A percentile compares a stretch with the other conserved stretches of the same genome.
These are phyloP conservation scores for Eruca vesicaria DNA, from an alignment of 441 rosid genomes.

Conservation along the genomic window DNA sequence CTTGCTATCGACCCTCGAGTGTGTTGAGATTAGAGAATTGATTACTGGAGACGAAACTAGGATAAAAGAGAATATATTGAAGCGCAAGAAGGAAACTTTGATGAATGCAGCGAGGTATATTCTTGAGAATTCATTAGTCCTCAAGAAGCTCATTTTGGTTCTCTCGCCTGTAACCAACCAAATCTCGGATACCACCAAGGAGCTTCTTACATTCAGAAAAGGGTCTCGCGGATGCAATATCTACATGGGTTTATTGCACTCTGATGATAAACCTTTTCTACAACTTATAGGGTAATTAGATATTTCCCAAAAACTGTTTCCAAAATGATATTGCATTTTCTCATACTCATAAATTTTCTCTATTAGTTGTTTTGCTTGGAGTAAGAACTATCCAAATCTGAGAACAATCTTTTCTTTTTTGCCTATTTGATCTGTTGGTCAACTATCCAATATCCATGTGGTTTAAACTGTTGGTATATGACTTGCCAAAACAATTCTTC, in stretches of 20 bases:
- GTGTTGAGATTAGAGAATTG: neutral
- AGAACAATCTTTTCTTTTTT: neutral
- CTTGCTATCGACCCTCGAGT: neutral
- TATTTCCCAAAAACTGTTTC: neutral
- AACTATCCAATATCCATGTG: neutral
- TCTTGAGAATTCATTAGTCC: neutral
- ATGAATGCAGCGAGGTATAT: neutral
- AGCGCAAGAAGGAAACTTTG: neutral
- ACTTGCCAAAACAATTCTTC: neutral
- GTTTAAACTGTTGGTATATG: neutral
- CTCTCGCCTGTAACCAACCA: neutral
- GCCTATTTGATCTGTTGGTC: neutral
- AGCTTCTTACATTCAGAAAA: neutral
- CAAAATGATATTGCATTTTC: neutral
- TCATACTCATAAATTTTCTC: neutral
- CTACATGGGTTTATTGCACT: neutral
- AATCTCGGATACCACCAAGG: neutral
- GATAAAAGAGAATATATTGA: neutral
- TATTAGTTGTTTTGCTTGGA: neutral
- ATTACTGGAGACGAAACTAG: neutral
- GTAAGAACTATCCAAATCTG: neutral
- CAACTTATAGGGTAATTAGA: neutral
- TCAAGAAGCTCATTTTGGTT: neutral
- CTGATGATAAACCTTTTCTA: neutral
- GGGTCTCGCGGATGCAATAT: neutral